Evolutionary conservation across 192 early-diverging fungal genomes (phyloP).

Genomic region (Rhizoclosmatium globosum): DNA sequence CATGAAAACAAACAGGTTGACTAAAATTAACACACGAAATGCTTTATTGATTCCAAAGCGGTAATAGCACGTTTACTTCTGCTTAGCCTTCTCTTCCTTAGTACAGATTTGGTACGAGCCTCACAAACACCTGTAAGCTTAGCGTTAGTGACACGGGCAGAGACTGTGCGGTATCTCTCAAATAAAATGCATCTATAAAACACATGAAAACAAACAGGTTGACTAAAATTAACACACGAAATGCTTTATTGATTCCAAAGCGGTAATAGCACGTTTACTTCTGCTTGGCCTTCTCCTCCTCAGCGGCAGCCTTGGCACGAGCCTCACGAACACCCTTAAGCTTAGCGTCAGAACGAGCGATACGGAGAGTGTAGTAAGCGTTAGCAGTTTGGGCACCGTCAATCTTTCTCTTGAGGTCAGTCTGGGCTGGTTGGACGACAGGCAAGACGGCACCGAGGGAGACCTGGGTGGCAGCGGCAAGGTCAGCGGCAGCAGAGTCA

Average conservation of each 20-base stretch:
- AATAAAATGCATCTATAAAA: no score
- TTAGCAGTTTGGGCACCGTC: conserved; percentile 48
- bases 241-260: no score
- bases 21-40: no score
- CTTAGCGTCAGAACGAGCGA: conserved; percentile 77
- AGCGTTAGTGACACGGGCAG: no score
- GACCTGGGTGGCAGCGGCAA: conserved; percentile 71
- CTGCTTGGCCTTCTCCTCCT: conserved; percentile 85
- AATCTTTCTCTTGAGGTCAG: conserved; percentile 46
- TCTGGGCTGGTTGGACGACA: conserved; percentile 63
- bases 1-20: background rate
- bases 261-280: conserved; percentile 43
- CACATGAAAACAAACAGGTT: no score
- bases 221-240: no score
- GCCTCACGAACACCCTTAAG: conserved; percentile 80
- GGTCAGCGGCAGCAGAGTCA: conserved; percentile 61
- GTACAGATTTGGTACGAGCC: no score
- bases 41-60: conserved; percentile 37
- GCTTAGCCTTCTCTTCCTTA: no score
- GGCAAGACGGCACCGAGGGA: conserved; percentile 68
- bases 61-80: no score
- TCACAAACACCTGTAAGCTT: no score
- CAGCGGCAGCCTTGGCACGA: conserved; percentile 80
- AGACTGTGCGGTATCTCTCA: no score
- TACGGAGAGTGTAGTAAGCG: conserved; percentile 80